These are phyloP conservation scores for Psilocybe cyanescens DNA, from an alignment of 768 basidiomycete genomes.

Conservation along the genomic window DNA sequence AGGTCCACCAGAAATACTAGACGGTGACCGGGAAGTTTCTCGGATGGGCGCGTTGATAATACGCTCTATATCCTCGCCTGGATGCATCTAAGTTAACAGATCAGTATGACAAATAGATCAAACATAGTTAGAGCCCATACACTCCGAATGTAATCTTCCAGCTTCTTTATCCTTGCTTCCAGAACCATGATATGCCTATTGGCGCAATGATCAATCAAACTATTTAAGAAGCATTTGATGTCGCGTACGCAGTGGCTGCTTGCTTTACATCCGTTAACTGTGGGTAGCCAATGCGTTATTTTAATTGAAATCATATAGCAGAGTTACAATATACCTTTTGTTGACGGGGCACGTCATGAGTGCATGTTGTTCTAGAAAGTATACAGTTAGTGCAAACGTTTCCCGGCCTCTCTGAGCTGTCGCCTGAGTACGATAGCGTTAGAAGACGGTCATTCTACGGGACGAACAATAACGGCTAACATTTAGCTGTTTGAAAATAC, in stretches of 20 bases:
- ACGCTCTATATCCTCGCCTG: slow-evolving; percentile 24
- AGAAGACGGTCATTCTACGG: slow-evolving; percentile 1
- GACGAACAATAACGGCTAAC: slow-evolving; percentile 25
- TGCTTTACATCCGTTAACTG: slow-evolving; percentile 32
- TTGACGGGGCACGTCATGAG: slow-evolving; percentile 51
- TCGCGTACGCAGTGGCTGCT: slow-evolving; percentile 17
- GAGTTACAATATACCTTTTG: slow-evolving; percentile 47
- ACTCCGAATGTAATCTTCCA: slow-evolving; percentile 32
- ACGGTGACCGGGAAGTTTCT: not conserved
- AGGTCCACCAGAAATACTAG: not conserved
- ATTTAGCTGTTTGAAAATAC: slow-evolving; percentile 38
- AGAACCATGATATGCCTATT: not conserved
- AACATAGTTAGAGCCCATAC: not conserved
- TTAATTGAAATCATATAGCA: not conserved
- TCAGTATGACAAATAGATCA: not conserved
- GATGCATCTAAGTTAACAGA: slow-evolving; percentile 15
- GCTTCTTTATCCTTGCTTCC: slow-evolving; percentile 29
- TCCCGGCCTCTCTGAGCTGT: slow-evolving; percentile 61
- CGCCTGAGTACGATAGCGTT: slow-evolving; percentile 38
- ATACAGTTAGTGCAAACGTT: slow-evolving; percentile 63
- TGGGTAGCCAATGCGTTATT: not conserved
- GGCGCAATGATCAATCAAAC: not conserved
- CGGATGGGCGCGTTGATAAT: slow-evolving; percentile 2
- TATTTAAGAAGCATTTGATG: not conserved
- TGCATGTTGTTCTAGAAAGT: slow-evolving; percentile 50